Evolutionary conservation across 768 basidiomycete genomes (phyloP).

Genomic region (Rhizopogon salebrosus): DNA sequence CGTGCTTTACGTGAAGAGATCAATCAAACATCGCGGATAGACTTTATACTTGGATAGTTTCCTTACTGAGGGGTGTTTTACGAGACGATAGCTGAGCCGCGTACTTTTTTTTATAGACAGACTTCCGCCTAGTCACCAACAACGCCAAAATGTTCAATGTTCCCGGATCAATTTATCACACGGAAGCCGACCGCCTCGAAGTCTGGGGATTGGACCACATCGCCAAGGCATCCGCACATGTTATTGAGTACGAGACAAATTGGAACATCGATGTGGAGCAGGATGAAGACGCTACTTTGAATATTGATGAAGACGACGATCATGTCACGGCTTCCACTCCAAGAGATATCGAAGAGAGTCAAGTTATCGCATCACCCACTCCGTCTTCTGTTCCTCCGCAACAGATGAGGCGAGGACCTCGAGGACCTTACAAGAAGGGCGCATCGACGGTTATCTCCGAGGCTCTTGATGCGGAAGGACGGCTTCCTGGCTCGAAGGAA

Average conservation of each 20-base stretch:
- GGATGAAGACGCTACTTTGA: constrained; percentile 40
- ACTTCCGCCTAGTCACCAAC: constrained; percentile 64
- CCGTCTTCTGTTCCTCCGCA: constrained; percentile 32
- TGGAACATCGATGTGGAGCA: constrained; percentile 80
- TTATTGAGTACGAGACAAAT: constrained; percentile 78
- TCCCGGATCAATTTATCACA: constrained; percentile 66
- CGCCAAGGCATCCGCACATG: constrained; percentile 59
- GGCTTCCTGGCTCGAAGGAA: constrained; percentile 72
- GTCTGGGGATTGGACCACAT: constrained; percentile 71
- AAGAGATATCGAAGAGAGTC: constrained; percentile 43
- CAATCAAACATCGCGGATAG: neutral
- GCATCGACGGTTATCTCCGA: constrained; percentile 35
- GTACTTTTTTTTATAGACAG: constrained; percentile 35
- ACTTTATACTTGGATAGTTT: neutral
- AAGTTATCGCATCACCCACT: constrained; percentile 40
- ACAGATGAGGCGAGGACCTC: constrained; percentile 35
- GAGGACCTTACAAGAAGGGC: constrained; percentile 52
- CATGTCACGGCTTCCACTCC: constrained; percentile 27
- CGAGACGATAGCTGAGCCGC: constrained; percentile 8
- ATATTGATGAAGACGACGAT: constrained; percentile 31
- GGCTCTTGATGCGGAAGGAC: constrained; percentile 62
- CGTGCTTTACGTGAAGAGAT: neutral
- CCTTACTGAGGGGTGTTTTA: neutral
- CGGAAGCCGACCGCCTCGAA: constrained; percentile 70
- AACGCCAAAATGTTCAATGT: constrained; percentile 80